Conservation (phyloP, 2,329 filamentous ascomycete species). For the Epichloe glyceriae region DNA sequence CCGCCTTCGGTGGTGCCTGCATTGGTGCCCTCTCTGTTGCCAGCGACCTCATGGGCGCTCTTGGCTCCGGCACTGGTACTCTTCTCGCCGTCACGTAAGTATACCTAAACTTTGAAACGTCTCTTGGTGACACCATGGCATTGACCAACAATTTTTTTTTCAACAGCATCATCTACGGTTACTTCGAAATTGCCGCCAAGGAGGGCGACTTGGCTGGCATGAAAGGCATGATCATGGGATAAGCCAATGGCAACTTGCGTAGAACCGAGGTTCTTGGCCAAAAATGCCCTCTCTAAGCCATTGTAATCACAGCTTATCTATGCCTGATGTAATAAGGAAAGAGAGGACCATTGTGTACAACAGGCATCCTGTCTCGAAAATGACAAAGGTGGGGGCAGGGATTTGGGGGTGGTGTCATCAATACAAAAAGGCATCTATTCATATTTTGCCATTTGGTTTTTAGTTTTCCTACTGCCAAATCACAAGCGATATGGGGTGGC, state of each 20-base stretch:
- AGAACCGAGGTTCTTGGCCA: neutral
- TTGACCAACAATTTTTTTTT: neutral
- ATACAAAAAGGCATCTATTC: conserved; percentile 4
- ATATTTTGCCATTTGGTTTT: neutral
- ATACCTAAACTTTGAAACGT: conserved; percentile 15
- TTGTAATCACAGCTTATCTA: neutral
- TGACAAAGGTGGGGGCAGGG: neutral
- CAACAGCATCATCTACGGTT: conserved; percentile 88
- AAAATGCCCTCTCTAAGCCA: neutral
- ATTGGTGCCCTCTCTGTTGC: conserved; percentile 95
- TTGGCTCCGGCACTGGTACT: conserved; percentile 95
- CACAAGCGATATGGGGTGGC: neutral
- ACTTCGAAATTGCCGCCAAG: conserved; percentile 98
- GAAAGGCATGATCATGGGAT: conserved; percentile 63
- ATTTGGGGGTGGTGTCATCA: neutral
- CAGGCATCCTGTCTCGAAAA: neutral
- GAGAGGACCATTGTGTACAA: conserved; percentile 5
- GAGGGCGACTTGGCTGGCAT: conserved; percentile 86
- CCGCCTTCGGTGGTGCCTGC: conserved; percentile 96
- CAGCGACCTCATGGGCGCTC: conserved; percentile 88
- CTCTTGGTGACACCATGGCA: too few species aligned
- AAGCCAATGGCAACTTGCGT: conserved; percentile 15
- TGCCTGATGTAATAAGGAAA: neutral
- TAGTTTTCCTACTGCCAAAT: neutral
- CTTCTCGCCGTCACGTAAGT: conserved; percentile 96